Evolutionary conservation across 345 rosid genomes (phyloP), one percentile per base, ranked within the genome.

Genomic region (Conringia planisiliqua): DNA sequence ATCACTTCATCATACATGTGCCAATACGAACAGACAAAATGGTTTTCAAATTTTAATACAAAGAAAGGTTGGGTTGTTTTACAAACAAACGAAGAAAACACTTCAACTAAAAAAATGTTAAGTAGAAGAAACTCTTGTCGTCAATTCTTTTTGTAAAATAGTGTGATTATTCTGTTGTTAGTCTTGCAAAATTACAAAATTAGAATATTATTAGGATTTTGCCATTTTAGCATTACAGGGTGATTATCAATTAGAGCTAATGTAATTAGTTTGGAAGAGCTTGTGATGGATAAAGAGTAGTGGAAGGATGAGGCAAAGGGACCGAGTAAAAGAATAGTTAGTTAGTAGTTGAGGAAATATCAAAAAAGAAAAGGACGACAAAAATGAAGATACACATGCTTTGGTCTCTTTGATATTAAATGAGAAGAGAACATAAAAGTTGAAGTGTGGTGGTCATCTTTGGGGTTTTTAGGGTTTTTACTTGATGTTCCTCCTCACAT

Each of bases 371-470:
- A 32, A 59, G 73, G 78, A 52, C 63, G 55, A 42, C 54, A 42
- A 22, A 72, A 54, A 54, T 73, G 79, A 75, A 75, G 55, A 75
- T 59, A 48, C 79, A 75, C 73, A 75, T 75, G 79, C 62, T 68
- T 59, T 50, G 73, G 79, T 75, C 72, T 75, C 59, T 56, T 42
- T 48, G 55, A 4, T 75, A 48, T 67, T 67, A 38, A 75, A 67
- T 75, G 68, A 59, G 38, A 65, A 44, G 24, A 35, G 42, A 66
- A 18, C 73, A 58, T 56, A 10, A 4, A 50, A 35, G 38, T 48
- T 30, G 13, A 67, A 67, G 4, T 48, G 78, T 29, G 8, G 24
- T 73, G 62, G 58, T 52, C 27, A 48, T 67, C 61, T 59, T 74
- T 22, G 10, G 70, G 44, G 32, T 3, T 42, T 42, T 54, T 68